These are phyloP conservation scores for Papiliotrema fonsecae DNA, from an alignment of 1,284 basidiomycete genomes.

Conservation along the genomic window DNA sequence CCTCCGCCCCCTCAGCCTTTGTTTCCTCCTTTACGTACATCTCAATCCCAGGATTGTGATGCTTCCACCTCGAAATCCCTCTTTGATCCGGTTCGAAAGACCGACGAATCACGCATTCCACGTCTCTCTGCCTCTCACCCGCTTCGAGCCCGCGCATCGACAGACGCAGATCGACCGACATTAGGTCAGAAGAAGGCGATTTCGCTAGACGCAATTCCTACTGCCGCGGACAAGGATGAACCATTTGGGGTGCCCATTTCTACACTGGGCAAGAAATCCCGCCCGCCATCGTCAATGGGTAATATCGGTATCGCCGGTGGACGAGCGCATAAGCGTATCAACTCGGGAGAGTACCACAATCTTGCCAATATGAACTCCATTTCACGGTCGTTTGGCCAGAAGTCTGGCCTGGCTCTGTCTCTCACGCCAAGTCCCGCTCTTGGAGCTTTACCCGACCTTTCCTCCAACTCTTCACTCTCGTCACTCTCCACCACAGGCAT, in stretches of 20 bases:
- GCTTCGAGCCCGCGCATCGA: slow-evolving; percentile 23
- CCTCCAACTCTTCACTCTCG: slow-evolving; percentile 42
- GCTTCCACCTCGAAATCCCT: slow-evolving; percentile 1
- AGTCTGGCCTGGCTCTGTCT: slow-evolving; percentile 43
- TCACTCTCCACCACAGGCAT: slow-evolving; percentile 26
- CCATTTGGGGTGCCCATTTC: slow-evolving; percentile 33
- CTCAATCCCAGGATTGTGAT: slow-evolving; percentile 31
- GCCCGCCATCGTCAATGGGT: slow-evolving; percentile 8
- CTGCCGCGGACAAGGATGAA: slow-evolving; percentile 27
- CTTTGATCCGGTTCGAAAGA: background rate
- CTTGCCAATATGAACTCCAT: slow-evolving; percentile 22
- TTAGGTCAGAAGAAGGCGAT: slow-evolving; percentile 39
- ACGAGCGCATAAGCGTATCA: slow-evolving; percentile 28
- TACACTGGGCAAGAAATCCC: slow-evolving; percentile 16
- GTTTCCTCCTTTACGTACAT: slow-evolving; percentile 32
- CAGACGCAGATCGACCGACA: slow-evolving; percentile 21
- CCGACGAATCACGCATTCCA: slow-evolving; percentile 16
- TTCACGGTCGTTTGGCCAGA: slow-evolving; percentile 45
- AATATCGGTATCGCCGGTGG: background rate
- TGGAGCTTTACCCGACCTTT: slow-evolving; percentile 31
- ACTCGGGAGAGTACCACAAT: slow-evolving; percentile 22
- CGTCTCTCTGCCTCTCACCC: slow-evolving; percentile 23
- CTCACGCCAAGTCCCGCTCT: slow-evolving; percentile 18
- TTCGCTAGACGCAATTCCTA: slow-evolving; percentile 36
- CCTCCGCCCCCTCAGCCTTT: slow-evolving; percentile 35